These are phyloP conservation scores for Debaryomyces sp. DNA, from an alignment of 1,139 yeast genomes.

Conservation along the genomic window DNA sequence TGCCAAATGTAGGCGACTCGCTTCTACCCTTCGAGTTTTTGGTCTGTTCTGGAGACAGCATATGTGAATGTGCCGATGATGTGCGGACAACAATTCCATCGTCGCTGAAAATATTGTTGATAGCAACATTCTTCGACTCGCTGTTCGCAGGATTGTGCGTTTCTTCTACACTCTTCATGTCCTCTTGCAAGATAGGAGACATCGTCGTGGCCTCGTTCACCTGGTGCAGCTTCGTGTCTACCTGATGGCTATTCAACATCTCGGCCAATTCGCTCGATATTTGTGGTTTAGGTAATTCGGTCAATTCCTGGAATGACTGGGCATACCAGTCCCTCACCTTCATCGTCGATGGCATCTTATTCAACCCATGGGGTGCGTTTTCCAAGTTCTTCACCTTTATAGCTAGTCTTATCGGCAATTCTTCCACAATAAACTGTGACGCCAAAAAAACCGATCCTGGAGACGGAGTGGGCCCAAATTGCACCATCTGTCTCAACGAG, in stretches of 20 bases:
- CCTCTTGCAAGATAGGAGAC: slow-evolving; percentile 5
- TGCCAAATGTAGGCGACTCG: slow-evolving; percentile 48
- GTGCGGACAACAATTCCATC: slow-evolving; percentile 54
- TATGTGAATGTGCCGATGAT: slow-evolving; percentile 21
- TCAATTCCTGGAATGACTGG: slow-evolving; percentile 83
- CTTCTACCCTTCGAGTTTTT: slow-evolving; percentile 5
- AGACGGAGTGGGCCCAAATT: slow-evolving; percentile 77
- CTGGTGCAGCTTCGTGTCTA: not conserved
- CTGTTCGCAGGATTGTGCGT: slow-evolving; percentile 32
- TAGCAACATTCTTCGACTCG: slow-evolving; percentile 41
- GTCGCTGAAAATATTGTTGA: slow-evolving; percentile 49
- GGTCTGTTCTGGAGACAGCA: not conserved
- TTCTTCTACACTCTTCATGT: slow-evolving; percentile 17
- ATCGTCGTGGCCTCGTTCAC: slow-evolving; percentile 1
- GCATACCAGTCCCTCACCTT: slow-evolving; percentile 90
- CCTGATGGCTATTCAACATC: slow-evolving; percentile 27
- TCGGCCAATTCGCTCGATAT: slow-evolving; percentile 42
- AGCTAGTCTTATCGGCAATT: slow-evolving; percentile 84
- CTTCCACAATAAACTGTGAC: slow-evolving; percentile 83
- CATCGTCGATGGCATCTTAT: slow-evolving; percentile 71
- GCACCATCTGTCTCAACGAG: slow-evolving; percentile 88
- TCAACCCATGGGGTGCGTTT: slow-evolving; percentile 73
- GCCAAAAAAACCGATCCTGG: slow-evolving; percentile 84
- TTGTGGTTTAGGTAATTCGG: slow-evolving; percentile 54
- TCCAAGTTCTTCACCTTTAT: slow-evolving; percentile 86